phyloP scores from a whole-genome alignment of 129 eudicot genomes.

The Tagetes erecta region DNA sequence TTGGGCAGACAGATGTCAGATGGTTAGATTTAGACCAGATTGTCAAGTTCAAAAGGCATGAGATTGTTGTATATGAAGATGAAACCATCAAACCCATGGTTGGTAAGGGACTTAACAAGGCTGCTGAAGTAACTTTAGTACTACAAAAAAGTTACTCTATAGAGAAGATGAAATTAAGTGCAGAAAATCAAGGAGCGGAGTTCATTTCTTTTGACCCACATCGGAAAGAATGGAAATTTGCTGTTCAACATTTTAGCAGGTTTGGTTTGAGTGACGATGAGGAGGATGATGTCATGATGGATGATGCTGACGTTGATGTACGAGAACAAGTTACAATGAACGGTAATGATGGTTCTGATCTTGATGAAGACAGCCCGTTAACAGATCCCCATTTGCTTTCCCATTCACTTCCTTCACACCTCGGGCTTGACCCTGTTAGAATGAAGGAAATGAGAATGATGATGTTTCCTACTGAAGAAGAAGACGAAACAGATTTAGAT shows the following conservation, averaged over 20 bases:
- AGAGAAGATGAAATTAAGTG: conserved; percentile 50
- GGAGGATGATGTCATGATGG: conserved; percentile 79
- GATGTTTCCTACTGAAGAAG: conserved; percentile 78
- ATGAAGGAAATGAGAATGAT: conserved; percentile 84
- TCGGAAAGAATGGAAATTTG: conserved; percentile 75
- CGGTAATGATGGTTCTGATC: conserved; percentile 50
- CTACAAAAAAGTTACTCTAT: conserved; percentile 39
- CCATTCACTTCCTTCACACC: conserved; percentile 93
- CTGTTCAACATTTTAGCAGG: conserved; percentile 86
- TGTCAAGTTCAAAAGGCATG: conserved; percentile 65
- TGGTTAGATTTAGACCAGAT: conserved; percentile 69
- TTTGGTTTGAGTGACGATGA: conserved; percentile 84
- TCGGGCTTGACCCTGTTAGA: conserved; percentile 89
- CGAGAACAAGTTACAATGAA: conserved; percentile 45
- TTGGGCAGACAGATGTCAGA: conserved; percentile 88
- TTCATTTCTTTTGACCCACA: conserved; percentile 65
- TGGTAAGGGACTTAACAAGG: conserved; percentile 90
- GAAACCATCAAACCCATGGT: conserved; percentile 66
- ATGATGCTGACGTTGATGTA: conserved; percentile 55
- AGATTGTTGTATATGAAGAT: conserved; percentile 78
- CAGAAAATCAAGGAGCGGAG: conserved; percentile 81
- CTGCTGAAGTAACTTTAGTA: conserved; percentile 76
- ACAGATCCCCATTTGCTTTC: conserved; percentile 58
- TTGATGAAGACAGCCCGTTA: conserved; percentile 49
- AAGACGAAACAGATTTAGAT: conserved; percentile 38